phyloP scores from a whole-genome alignment of 371 early-diverging fungal species.

The Hamiltosporidium magnivora region DNA sequence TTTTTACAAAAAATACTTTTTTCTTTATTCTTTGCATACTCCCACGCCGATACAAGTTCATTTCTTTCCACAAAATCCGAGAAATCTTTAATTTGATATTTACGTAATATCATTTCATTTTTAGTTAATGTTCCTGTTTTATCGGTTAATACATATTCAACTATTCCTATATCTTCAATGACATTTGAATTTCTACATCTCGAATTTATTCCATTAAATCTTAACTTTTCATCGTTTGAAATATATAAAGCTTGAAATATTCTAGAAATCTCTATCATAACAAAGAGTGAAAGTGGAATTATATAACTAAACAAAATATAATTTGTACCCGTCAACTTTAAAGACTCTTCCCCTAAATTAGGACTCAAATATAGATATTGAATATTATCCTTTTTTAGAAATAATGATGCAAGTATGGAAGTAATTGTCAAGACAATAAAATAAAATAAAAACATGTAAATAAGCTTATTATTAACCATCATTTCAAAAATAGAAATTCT shows the following conservation, averaged over 20 bases:
- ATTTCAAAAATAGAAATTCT: slow-evolving; percentile 37
- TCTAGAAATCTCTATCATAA: slow-evolving; percentile 67
- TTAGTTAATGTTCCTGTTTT: slow-evolving; percentile 94
- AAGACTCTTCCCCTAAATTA: background rate
- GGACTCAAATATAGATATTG: slow-evolving; percentile 5
- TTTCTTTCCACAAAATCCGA: no score
- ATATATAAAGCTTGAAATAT: slow-evolving; percentile 66
- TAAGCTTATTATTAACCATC: slow-evolving; percentile 22
- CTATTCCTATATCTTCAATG: slow-evolving; percentile 81
- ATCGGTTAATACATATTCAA: slow-evolving; percentile 82
- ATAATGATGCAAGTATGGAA: slow-evolving; percentile 33
- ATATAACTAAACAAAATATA: slow-evolving; percentile 58
- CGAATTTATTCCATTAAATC: slow-evolving; percentile 33
- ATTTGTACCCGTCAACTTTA: slow-evolving; percentile 46
- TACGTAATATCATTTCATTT: slow-evolving; percentile 69
- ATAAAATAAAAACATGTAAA: slow-evolving; percentile 40
- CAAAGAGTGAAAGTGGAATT: slow-evolving; percentile 84
- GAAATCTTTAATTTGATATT: slow-evolving; percentile 8
- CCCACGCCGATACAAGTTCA: no score
- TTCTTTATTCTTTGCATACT: no score
- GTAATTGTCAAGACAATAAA: slow-evolving; percentile 39
- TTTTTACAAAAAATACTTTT: no score
- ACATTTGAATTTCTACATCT: slow-evolving; percentile 71
- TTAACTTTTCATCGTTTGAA: slow-evolving; percentile 37
- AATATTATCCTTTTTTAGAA: slow-evolving; percentile 26